Evolutionary conservation across 169 alveolate genomes (phyloP).

Genomic region (Besnoitia besnoiti): DNA sequence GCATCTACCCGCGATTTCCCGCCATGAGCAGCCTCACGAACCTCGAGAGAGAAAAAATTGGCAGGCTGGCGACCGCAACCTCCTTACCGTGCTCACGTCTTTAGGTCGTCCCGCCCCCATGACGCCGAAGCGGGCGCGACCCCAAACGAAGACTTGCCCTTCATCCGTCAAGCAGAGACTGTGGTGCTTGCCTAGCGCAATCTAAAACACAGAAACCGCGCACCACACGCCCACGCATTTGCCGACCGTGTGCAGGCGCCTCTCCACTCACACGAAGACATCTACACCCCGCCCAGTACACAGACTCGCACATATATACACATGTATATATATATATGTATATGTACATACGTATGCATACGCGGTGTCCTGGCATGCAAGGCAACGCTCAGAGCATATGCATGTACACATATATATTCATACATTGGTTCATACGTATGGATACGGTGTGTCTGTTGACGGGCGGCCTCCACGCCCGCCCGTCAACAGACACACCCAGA

Average conservation of each 20-base stretch:
- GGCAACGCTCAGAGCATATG: too few species aligned
- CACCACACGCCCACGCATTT: not conserved
- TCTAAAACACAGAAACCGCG: not conserved
- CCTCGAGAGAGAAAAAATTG: too few species aligned
- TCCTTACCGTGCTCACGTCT: not conserved
- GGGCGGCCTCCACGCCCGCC: too few species aligned
- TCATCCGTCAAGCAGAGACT: not conserved
- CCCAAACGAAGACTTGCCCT: conserved; percentile 4
- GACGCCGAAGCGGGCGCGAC: conserved; percentile 6
- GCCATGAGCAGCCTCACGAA: too few species aligned
- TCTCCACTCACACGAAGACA: not conserved
- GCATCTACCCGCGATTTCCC: too few species aligned
- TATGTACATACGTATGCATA: not conserved
- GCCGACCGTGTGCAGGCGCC: too few species aligned
- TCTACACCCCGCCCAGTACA: not conserved
- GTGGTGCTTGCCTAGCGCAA: not conserved
- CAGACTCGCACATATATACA: not conserved
- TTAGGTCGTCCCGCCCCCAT: not conserved
- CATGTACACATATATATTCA: too few species aligned
- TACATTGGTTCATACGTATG: too few species aligned
- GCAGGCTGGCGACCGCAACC: too few species aligned
- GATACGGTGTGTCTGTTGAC: too few species aligned
- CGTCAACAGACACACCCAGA: too few species aligned
- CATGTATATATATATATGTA: conserved; percentile 1
- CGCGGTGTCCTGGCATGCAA: too few species aligned